Evolutionary conservation across 495 filamentous ascomycete species (phyloP), one percentile per base, ranked within the genome.

Genomic region (Talaromyces liani): DNA sequence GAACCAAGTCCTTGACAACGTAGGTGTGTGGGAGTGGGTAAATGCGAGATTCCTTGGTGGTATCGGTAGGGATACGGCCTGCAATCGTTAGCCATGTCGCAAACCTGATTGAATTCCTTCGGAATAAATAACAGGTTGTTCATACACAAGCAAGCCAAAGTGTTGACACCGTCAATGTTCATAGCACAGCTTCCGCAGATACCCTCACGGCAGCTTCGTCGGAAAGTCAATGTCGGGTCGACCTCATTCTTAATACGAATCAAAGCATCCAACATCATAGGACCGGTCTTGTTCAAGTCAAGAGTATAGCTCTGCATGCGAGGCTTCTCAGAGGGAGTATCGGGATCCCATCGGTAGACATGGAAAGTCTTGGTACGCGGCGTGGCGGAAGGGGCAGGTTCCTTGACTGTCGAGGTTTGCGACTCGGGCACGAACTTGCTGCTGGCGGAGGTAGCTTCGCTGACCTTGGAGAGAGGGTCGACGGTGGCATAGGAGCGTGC

Each of bases 241-340:
- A 96, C 72, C 83, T 98, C 94, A 78, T 98, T 98, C 91, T 98
- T 98, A 80, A 98, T 94, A 66, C 93, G 81, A 73, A 98, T 95
- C 68, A 98, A 79, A 58, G 94, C 94, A 76, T 98, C 94, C 67
- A 98, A 80, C 74, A 98, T 85, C 94, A 98, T 98, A 66, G 94
- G 94, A 7, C 94, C 94, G 55, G 94, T 98, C 88, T 96, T 96
- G 80, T 97, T 97, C 65, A 98, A 79, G 70, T 98, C 94, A 66
- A 98, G 79, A 20, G 90, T 88, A 78, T 97, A 98, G 65, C 80
- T 84, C 83, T 97, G 91, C 93, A 98, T 96, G 74, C 80, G 84
- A 45, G 94, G 93, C 85, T 98, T 98, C 79, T 88, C 84, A 72
- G 84, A 83, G 31, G 94, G 94, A 64, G 84, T 79, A 73, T 98